These are phyloP conservation scores for Yamadazyma atmosphaerica DNA, from an alignment of 1,139 yeast genomes.

Conservation along the genomic window DNA sequence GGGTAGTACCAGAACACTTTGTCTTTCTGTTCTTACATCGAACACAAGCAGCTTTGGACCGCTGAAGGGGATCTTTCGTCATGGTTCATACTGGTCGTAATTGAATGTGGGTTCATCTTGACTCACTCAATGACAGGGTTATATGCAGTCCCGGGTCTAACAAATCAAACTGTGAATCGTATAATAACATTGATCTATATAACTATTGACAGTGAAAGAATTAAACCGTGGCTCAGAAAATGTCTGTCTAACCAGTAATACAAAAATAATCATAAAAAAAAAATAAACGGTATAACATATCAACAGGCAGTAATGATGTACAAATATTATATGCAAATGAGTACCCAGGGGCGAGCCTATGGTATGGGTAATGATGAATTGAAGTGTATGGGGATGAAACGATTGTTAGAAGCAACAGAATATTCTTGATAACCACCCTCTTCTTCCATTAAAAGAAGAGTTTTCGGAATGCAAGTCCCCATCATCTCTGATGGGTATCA, in stretches of 20 bases:
- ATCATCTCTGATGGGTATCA: constrained; percentile 37
- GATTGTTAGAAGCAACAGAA: constrained; percentile 14
- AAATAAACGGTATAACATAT: neutral
- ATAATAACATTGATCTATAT: constrained; percentile 1
- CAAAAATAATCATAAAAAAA: neutral
- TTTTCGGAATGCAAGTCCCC: constrained; percentile 42
- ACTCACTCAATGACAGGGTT: no score
- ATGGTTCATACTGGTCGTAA: neutral
- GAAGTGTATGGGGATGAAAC: neutral
- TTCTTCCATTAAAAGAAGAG: constrained; percentile 33
- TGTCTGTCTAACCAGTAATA: neutral
- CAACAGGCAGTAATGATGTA: neutral
- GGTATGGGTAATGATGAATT: neutral
- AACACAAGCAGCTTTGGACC: constrained; percentile 22
- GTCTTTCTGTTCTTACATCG: constrained; percentile 28
- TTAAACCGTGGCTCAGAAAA: neutral
- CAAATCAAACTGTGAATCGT: neutral
- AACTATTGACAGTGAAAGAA: constrained; percentile 1
- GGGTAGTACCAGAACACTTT: constrained; percentile 26
- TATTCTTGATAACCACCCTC: constrained; percentile 21
- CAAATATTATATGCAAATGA: neutral
- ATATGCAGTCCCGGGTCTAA: no score
- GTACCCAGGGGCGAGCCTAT: no score
- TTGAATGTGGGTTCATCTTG: no score
- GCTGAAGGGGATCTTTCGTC: neutral